Conservation (phyloP, 148 eudicot species). For the Nepenthes mirabilis region DNA sequence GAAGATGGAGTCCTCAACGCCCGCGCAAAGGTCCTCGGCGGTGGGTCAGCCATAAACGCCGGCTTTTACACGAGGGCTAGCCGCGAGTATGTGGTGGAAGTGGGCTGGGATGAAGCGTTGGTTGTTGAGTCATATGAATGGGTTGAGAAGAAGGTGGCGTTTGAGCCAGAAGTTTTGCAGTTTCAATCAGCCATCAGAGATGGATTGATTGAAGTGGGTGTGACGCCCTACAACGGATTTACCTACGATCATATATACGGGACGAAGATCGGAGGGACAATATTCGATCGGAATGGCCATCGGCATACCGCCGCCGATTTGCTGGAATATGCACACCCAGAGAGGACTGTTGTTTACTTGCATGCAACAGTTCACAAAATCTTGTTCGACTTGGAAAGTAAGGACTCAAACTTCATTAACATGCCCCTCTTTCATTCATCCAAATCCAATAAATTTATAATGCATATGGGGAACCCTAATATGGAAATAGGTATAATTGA, state of each 20-base stretch:
- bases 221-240: conserved; percentile 35
- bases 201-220: conserved; percentile 31
- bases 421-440: background rate
- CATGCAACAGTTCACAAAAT: conserved; percentile 20
- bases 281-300: conserved; percentile 30
- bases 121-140: conserved; percentile 38
- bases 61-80: conserved; percentile 37
- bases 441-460: background rate
- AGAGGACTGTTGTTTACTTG: conserved; percentile 14
- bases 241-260: conserved; percentile 40
- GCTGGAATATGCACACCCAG: conserved; percentile 23
- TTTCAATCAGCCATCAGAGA: conserved; percentile 30
- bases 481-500: background rate
- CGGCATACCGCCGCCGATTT: conserved; percentile 44
- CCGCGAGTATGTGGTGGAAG: conserved; percentile 12
- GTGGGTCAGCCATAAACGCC: conserved; percentile 37
- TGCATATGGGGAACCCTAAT: no score
- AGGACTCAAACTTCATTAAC: background rate
- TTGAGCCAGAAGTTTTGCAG: conserved; percentile 23
- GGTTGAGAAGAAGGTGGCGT: conserved; percentile 35
- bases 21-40: conserved; percentile 31
- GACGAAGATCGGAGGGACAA: conserved; percentile 38
- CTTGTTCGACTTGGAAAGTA: conserved; percentile 8
- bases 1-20: conserved; percentile 41
- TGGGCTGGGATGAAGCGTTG: conserved; percentile 20